A percentile compares a stretch with the other conserved stretches of the same genome.
Evolutionary conservation across 176 grass and related monocot genomes (phyloP).

Genomic region (Bonia amplexicaulis): DNA sequence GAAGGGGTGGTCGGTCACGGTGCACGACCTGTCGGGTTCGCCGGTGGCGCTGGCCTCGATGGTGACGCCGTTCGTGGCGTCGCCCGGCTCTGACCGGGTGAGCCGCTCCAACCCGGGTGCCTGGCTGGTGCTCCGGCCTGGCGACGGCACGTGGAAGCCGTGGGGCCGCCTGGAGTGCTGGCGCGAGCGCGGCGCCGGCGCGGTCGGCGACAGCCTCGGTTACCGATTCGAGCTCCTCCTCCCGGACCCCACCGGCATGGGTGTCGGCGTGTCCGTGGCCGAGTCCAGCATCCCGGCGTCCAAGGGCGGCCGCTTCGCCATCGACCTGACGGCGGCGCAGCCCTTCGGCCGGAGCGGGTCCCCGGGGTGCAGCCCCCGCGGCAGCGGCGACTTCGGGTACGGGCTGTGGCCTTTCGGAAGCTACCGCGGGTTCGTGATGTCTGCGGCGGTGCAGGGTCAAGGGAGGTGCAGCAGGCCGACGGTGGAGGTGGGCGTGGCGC

Average conservation of each 20-base stretch:
- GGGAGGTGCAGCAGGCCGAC: constrained; percentile 32
- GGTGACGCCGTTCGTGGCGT: constrained; percentile 72
- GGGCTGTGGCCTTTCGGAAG: constrained; percentile 52
- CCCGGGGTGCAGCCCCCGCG: constrained; percentile 47
- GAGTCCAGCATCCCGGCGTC: constrained; percentile 34
- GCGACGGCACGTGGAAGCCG: constrained; percentile 63
- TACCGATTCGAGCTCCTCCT: constrained; percentile 63
- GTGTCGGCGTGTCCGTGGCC: constrained; percentile 37
- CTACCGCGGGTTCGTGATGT: constrained; percentile 79
- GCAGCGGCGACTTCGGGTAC: constrained; percentile 44
- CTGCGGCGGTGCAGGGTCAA: constrained; percentile 48
- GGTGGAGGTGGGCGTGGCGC: constrained; percentile 59
- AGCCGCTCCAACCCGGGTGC: constrained; percentile 65
- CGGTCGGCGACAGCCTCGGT: constrained; percentile 28
- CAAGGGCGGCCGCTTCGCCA: constrained; percentile 50
- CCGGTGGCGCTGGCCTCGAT: constrained; percentile 69
- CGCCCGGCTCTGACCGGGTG: constrained; percentile 45
- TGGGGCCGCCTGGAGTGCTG: constrained; percentile 75
- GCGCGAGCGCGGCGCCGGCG: constrained; percentile 47
- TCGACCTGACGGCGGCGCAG: constrained; percentile 52
- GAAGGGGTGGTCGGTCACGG: constrained; percentile 77
- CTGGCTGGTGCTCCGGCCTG: constrained; percentile 67
- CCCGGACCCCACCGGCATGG: constrained; percentile 12
- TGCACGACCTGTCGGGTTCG: constrained; percentile 67
- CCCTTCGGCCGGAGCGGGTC: constrained; percentile 37